Evolutionary conservation across 2,329 filamentous ascomycete species (phyloP).

Genomic region (Sporothrix pallida): DNA sequence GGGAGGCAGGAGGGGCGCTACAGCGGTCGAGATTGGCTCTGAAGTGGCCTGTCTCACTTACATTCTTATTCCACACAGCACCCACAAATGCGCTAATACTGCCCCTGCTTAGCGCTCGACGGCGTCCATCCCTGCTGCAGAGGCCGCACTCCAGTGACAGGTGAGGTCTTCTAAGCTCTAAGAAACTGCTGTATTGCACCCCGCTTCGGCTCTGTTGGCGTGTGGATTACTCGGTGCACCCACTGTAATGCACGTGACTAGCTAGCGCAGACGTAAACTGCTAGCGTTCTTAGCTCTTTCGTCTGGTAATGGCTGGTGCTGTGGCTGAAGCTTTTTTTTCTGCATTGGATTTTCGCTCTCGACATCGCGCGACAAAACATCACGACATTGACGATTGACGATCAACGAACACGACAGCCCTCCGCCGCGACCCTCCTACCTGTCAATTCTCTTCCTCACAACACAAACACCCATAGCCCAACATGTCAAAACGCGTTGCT

Average conservation of each 20-base stretch:
- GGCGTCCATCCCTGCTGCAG: conserved; percentile 1
- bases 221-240: conserved; percentile 11
- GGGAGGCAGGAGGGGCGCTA: background rate
- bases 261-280: background rate
- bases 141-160: background rate
- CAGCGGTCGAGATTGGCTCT: background rate
- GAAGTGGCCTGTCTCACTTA: background rate
- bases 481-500: conserved; percentile 60
- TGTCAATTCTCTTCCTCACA: background rate
- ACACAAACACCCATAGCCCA: conserved; percentile 34
- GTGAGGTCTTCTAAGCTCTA: background rate
- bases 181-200: conserved; percentile 5
- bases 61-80: background rate
- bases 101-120: conserved; percentile 20
- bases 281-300: no score
- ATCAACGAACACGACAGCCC: background rate
- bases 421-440: background rate
- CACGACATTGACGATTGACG: background rate
- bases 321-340: conserved; percentile 24
- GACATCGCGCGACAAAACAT: background rate
- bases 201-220: background rate
- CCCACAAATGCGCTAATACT: background rate
- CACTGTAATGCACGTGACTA: conserved; percentile 1
- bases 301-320: background rate
- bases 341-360: conserved; percentile 10